Evolutionary conservation across 306 rosid species (phyloP), one percentile per base, ranked within the genome.

Genomic region (Pterocarpus santalinus): DNA sequence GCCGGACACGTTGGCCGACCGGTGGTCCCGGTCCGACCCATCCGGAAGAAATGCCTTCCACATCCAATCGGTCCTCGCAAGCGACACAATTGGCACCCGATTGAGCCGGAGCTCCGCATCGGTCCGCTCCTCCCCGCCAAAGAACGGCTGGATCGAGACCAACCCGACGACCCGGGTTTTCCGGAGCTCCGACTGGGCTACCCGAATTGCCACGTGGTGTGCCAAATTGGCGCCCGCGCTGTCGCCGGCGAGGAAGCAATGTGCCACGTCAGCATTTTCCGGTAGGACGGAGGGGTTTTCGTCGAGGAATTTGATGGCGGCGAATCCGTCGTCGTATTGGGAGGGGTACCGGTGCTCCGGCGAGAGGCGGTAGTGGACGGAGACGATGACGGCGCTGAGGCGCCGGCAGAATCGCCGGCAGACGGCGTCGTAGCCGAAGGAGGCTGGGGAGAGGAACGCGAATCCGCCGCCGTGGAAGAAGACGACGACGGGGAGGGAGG

Each of bases 161-260:
- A 91, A 9, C 8, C 98, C 97, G n/a, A 78, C 0, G 0, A 87
- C 8, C 44, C 69, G 83, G 1, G 81, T 13, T 0, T 2, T 2
- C 46, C 6, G 63, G 5, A 87, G 49, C 17, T 34, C 17, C 72
- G 69, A 38, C 35, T 77, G 81, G 1, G 80, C 58, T 0, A 38
- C 86, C 13, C 95, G 85, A 2, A 95, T 66, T 0, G 90, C 92
- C 14, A 90, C 87, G 46, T 95, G 80, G 65, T 95, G 97, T 0
- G 94, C 94, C 11, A 95, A 0, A 56, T 92, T 95, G 9, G 84
- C 99, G 0, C 97, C 99, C 5, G 98, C 95, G 81, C 97, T 92
- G 65, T 95, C 97, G 0, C 98, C 98, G 1, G 87, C 89, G 3
- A 95, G 67, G 74, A 92, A 91, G 75, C 89, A 83, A 4, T 76